Evolutionary conservation across 2,329 filamentous ascomycete genomes (phyloP).

Genomic region (Colletotrichum simmondsii): DNA sequence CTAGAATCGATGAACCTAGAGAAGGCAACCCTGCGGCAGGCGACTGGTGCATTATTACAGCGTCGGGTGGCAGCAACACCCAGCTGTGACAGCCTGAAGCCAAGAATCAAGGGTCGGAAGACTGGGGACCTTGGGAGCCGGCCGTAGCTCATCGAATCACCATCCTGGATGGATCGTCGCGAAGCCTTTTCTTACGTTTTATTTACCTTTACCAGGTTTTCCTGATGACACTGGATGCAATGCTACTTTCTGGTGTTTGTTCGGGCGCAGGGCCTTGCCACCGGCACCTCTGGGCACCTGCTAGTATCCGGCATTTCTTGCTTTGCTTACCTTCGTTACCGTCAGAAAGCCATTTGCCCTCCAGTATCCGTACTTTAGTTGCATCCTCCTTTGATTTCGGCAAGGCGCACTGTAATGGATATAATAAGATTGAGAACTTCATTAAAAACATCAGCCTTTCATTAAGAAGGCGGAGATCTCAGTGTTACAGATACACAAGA

Average conservation of each 20-base stretch:
- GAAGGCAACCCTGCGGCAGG: conserved; percentile 21
- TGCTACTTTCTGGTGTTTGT: not conserved
- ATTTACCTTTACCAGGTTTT: not conserved
- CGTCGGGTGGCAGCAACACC: not conserved
- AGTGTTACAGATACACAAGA: not conserved
- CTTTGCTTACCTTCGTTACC: not conserved
- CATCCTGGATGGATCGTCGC: not conserved
- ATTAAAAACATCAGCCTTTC: not conserved
- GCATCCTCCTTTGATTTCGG: not conserved
- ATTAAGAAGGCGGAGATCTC: not conserved
- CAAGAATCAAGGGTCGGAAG: conserved; percentile 11
- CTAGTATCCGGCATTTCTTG: not conserved
- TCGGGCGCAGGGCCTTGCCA: not conserved
- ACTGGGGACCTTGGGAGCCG: not conserved
- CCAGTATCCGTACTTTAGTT: not conserved
- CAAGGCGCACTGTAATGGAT: not conserved
- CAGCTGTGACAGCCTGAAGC: not conserved
- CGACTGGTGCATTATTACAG: not conserved
- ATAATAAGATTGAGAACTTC: not conserved
- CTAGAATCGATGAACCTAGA: conserved; percentile 7
- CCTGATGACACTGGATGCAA: not conserved
- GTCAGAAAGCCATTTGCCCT: not conserved
- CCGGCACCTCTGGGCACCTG: not conserved
- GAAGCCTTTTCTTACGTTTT: not conserved
- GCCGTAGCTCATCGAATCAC: conserved; percentile 2